Evolutionary conservation across 495 filamentous ascomycete species (phyloP).

Genomic region (Aspergillus wentii): DNA sequence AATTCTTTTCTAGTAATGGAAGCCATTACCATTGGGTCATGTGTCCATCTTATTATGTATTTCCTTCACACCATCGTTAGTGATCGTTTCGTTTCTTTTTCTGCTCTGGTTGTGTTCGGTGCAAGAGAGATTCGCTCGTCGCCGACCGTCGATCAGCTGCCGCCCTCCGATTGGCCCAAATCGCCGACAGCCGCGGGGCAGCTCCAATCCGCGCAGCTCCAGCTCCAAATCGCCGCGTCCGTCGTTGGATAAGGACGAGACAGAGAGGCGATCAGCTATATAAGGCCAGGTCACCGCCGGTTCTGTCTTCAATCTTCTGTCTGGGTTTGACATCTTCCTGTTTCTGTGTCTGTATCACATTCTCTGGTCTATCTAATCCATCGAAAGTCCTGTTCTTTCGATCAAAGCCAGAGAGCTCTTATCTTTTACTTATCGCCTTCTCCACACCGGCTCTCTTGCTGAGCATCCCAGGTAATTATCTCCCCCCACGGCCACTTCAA

Average conservation of each 20-base stretch:
- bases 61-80: no score
- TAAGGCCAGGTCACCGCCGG: background rate
- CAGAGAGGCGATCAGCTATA: background rate
- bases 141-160: background rate
- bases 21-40: no score
- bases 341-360: background rate
- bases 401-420: no score
- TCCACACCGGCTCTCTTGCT: no score
- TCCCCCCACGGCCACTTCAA: background rate
- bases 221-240: no score
- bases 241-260: background rate
- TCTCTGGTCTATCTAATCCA: background rate
- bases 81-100: no score
- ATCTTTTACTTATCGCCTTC: no score
- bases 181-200: constrained; percentile 3
- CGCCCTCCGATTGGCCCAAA: constrained; percentile 1
- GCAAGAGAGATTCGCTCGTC: background rate
- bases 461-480: no score
- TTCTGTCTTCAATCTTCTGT: background rate
- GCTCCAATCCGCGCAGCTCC: background rate
- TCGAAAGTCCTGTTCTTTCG: no score
- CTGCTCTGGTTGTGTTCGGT: no score
- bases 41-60: no score
- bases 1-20: no score
- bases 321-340: background rate